These are phyloP conservation scores for Carpinus fangiana DNA, from an alignment of 306 rosid genomes.

Conservation along the genomic window DNA sequence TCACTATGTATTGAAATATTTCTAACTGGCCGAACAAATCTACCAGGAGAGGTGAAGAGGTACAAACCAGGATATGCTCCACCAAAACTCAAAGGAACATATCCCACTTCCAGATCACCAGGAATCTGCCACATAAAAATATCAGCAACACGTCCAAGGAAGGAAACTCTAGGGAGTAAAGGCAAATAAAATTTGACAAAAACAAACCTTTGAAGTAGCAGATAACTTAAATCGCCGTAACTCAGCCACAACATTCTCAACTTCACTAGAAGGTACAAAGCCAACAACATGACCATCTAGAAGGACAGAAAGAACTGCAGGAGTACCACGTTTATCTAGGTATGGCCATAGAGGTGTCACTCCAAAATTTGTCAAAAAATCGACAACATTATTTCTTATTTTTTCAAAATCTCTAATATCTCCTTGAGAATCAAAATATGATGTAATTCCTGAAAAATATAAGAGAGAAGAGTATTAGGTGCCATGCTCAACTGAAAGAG, in stretches of 20 bases:
- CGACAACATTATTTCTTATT: slow-evolving; percentile 48
- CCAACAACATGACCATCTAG: slow-evolving; percentile 90
- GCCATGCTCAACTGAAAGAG: background rate
- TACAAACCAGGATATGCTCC: slow-evolving; percentile 95
- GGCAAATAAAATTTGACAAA: slow-evolving; percentile 10
- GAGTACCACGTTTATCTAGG: slow-evolving; percentile 70
- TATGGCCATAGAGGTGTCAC: slow-evolving; percentile 68
- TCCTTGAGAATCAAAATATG: slow-evolving; percentile 79
- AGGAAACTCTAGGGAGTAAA: slow-evolving; percentile 8
- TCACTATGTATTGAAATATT: slow-evolving; percentile 61
- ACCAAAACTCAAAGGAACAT: slow-evolving; percentile 82
- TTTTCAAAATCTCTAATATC: slow-evolving; percentile 55
- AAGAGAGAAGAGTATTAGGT: slow-evolving; percentile 6
- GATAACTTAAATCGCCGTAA: slow-evolving; percentile 67
- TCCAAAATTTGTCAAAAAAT: slow-evolving; percentile 59
- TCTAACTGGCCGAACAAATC: slow-evolving; percentile 89
- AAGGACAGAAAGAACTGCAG: slow-evolving; percentile 68
- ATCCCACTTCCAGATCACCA: slow-evolving; percentile 87
- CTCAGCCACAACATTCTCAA: slow-evolving; percentile 85
- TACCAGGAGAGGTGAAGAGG: slow-evolving; percentile 70
- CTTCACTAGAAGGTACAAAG: slow-evolving; percentile 55
- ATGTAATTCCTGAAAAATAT: slow-evolving; percentile 68
- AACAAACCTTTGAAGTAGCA: slow-evolving; percentile 61
- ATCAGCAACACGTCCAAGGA: slow-evolving; percentile 27
- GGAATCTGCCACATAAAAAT: slow-evolving; percentile 64